Conservation (phyloP, 768 basidiomycete species). For the Lactarius tabidus region DNA sequence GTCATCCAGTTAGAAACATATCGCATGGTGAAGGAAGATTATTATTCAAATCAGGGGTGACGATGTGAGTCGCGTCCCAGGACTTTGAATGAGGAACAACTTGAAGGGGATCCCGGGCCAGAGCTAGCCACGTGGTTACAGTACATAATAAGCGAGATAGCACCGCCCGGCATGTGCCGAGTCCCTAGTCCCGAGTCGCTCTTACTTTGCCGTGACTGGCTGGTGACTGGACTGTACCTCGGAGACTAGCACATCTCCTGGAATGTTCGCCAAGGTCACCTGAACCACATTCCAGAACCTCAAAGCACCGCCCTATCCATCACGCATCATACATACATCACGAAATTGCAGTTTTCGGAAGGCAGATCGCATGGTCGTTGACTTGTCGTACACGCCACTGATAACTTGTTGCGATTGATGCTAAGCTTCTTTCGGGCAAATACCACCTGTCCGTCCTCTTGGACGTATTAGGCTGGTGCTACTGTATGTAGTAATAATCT, state of each 20-base stretch:
- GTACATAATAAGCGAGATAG: too few relatives aligned
- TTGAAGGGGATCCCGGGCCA: too few relatives aligned
- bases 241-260: neutral
- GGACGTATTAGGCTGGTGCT: neutral
- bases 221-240: neutral
- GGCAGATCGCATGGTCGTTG: neutral
- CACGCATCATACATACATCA: neutral
- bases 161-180: too few relatives aligned
- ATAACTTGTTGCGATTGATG: neutral
- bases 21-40: neutral
- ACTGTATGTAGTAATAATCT: neutral
- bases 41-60: conserved; percentile 7
- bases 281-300: neutral
- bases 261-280: neutral
- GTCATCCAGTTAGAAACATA: conserved; percentile 8
- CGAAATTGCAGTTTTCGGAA: neutral
- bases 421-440: neutral
- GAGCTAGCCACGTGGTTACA: neutral
- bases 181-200: too few relatives aligned
- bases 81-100: conserved; percentile 11
- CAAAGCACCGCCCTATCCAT: neutral
- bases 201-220: too few relatives aligned
- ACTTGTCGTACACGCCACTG: neutral
- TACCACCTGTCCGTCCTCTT: neutral
- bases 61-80: neutral